Conservation (phyloP, 345 rosid genomes). For the Heritiera fomes region DNA sequence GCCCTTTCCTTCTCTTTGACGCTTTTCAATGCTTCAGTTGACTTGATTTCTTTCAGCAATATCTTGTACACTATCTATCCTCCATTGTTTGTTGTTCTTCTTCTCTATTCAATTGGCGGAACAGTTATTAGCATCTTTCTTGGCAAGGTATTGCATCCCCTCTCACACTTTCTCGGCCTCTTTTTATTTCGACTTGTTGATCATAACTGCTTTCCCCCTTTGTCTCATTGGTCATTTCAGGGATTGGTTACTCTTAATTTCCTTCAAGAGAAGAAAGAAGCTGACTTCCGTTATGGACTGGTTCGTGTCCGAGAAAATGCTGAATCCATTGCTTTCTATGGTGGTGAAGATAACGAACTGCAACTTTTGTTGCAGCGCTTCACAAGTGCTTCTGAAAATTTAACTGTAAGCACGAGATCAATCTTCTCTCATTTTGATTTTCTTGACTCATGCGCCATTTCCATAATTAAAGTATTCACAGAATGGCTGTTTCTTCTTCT, state of each 20-base stretch:
- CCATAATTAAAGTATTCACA: background rate
- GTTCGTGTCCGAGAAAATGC: constrained; percentile 97
- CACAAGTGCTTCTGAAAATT: constrained; percentile 81
- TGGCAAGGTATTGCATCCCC: constrained; percentile 59
- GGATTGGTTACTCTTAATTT: constrained; percentile 86
- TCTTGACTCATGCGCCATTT: background rate
- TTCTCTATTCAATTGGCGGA: constrained; percentile 83
- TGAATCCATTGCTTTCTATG: constrained; percentile 93
- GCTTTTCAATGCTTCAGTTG: constrained; percentile 78
- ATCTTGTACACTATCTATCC: constrained; percentile 91
- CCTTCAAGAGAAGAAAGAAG: constrained; percentile 97
- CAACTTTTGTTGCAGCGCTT: constrained; percentile 88
- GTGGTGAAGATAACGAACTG: constrained; percentile 89
- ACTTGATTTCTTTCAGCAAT: constrained; percentile 93
- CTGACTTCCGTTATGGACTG: constrained; percentile 95
- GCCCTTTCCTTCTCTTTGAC: constrained; percentile 87
- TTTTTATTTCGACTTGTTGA: background rate
- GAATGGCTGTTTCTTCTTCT: constrained; percentile 5
- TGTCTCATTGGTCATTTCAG: constrained; percentile 42
- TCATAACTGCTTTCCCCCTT: background rate
- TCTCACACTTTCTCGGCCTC: background rate
- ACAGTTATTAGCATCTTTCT: constrained; percentile 79
- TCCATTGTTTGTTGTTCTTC: constrained; percentile 75
- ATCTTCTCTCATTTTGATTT: constrained; percentile 22
- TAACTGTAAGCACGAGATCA: constrained; percentile 49